Base-by-base conservation (phyloP, 108 stramenopile species). In the Fragilaria radians region DNA sequence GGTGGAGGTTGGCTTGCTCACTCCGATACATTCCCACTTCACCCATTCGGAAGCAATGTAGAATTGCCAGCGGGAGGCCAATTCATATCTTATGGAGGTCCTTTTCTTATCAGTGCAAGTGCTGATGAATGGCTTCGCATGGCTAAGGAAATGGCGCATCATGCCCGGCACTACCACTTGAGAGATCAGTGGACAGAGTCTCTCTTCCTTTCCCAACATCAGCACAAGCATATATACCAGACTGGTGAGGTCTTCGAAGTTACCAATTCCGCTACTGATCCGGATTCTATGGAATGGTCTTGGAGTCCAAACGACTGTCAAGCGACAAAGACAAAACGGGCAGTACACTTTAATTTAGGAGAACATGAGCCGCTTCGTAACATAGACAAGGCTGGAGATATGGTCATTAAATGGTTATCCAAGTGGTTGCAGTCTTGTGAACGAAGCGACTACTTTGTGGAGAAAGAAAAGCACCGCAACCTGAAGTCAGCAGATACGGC, bases 391-490 rank as follows among this genome's bases (percentile, higher is more conserved):
- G 18, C 52, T 2, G 52, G n/a, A n/a, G 27, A 53, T 53, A 25
- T 25, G 26, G 27, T 53, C 52, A 53, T 53, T 9, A 28, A 53
- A 53, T 53, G 52, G 52, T 53, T 53, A 28, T 24, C 26, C 19
- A 53, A 24, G 27, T 53, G 52, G 52, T 24, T 53, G 24, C 18
- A 53, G n/a, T n/a, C 52, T 27, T 53, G 52, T 24, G 52, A 53
- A 5, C 26, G 27, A 1, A 53, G 52, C 28, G 52, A n/a, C 5
- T 27, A 53, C 28, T 53, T 53, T 48, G 47, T n/a, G n/a, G n/a
- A n/a, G n/a, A n/a, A n/a, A n/a, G n/a, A n/a, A n/a, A n/a, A n/a
- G n/a, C n/a, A n/a, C n/a, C n/a, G n/a, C n/a, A n/a, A n/a, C n/a
- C n/a, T n/a, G n/a, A n/a, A n/a, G n/a, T n/a, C n/a, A n/a, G n/a